phyloP scores from a whole-genome alignment of 2,329 filamentous ascomycete species.

The Rhynchosporium secalis region DNA sequence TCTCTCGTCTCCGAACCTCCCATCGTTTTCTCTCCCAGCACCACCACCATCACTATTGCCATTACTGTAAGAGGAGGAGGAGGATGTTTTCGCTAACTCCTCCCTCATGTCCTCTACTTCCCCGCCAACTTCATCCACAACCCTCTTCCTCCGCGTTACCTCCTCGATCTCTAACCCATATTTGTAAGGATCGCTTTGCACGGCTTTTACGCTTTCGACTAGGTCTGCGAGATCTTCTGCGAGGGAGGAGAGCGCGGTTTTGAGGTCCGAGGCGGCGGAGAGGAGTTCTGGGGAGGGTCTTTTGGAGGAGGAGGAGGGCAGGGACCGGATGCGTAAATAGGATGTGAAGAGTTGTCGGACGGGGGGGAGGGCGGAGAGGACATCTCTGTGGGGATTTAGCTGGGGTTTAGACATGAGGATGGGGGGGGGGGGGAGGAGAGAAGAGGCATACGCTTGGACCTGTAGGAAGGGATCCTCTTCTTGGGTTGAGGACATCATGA shows the following conservation, averaged over 20 bases:
- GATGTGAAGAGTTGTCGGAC: slow-evolving; percentile 88
- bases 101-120: slow-evolving; percentile 89
- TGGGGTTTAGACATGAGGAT: slow-evolving; percentile 16
- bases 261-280: slow-evolving; percentile 71
- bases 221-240: slow-evolving; percentile 87
- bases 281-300: slow-evolving; percentile 75
- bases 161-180: slow-evolving; percentile 86
- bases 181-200: slow-evolving; percentile 82
- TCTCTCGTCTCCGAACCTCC: slow-evolving; percentile 39
- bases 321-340: slow-evolving; percentile 91
- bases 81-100: slow-evolving; percentile 64
- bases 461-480: slow-evolving; percentile 72
- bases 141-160: slow-evolving; percentile 72
- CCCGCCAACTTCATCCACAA: slow-evolving; percentile 85
- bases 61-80: slow-evolving; percentile 25
- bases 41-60: slow-evolving; percentile 39
- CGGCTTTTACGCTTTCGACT: slow-evolving; percentile 78
- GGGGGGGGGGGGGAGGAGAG: slow-evolving; percentile 7
- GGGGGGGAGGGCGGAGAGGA: slow-evolving; percentile 76
- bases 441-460: slow-evolving; percentile 61
- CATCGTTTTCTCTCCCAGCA: slow-evolving; percentile 39
- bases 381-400: slow-evolving; percentile 63
- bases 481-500: slow-evolving; percentile 67
- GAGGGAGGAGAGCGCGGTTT: slow-evolving; percentile 63
- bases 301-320: slow-evolving; percentile 63